Evolutionary conservation across 2,329 filamentous ascomycete genomes (phyloP).

Genomic region (Ophiosphaerella herpotricha): DNA sequence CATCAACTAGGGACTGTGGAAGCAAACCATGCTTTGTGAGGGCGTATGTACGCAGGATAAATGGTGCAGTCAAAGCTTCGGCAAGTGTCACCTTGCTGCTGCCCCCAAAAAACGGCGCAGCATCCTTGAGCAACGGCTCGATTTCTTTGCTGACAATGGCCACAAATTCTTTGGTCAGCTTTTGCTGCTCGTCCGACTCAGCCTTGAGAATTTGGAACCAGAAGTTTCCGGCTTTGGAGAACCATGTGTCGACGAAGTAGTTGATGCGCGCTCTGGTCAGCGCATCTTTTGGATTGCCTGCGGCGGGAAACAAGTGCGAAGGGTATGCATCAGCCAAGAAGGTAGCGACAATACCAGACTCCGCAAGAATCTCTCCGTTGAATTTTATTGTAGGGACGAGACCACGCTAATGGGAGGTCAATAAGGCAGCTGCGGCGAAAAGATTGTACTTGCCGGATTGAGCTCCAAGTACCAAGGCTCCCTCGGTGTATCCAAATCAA

Average conservation of each 20-base stretch:
- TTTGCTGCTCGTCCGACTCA: conserved; percentile 56
- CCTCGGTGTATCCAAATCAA: conserved; percentile 71
- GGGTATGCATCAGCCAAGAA: conserved; percentile 74
- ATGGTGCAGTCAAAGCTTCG: conserved; percentile 71
- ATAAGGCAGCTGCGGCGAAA: background rate
- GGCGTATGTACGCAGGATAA: conserved; percentile 64
- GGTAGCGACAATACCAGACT: conserved; percentile 73
- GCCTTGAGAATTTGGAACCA: conserved; percentile 55
- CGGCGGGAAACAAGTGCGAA: conserved; percentile 66
- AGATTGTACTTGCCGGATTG: conserved; percentile 63
- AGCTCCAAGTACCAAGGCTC: conserved; percentile 75
- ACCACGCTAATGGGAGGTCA: conserved; percentile 57
- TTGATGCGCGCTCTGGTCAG: conserved; percentile 68
- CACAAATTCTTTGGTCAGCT: conserved; percentile 57
- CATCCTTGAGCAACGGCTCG: conserved; percentile 67
- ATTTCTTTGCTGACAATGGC: conserved; percentile 68
- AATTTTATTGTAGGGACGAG: conserved; percentile 74
- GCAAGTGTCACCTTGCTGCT: conserved; percentile 67
- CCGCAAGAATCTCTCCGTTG: conserved; percentile 67
- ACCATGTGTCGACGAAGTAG: conserved; percentile 75
- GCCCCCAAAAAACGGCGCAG: conserved; percentile 53
- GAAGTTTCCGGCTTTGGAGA: conserved; percentile 61
- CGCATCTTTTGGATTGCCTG: conserved; percentile 58
- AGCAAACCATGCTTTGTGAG: conserved; percentile 61
- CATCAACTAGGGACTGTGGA: conserved; percentile 54